phyloP scores from a whole-genome alignment of 2,329 filamentous ascomycete genomes.

The Neofusicoccum kwambonambiense region DNA sequence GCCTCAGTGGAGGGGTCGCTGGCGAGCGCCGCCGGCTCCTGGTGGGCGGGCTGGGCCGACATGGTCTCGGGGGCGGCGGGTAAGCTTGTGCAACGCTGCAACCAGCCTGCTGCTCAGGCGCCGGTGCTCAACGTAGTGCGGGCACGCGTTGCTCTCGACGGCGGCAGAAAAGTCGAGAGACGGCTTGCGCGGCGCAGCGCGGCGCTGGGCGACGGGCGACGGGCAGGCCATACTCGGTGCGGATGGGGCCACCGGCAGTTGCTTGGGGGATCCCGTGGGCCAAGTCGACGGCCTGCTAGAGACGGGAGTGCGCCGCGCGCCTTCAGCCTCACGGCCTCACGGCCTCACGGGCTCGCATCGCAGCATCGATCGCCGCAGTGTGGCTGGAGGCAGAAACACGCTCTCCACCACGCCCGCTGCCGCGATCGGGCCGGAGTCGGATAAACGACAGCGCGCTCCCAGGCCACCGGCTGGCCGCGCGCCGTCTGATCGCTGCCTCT shows the following conservation, averaged over 20 bases:
- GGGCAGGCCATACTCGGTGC: background rate
- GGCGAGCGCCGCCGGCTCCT: background rate
- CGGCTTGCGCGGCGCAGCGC: background rate
- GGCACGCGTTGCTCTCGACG: background rate
- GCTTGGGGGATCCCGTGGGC: background rate
- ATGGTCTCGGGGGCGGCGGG: background rate
- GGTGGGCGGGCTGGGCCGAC: background rate
- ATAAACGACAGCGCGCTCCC: background rate
- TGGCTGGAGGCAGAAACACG: background rate
- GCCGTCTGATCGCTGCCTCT: too few species aligned
- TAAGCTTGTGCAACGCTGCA: background rate
- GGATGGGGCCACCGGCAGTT: background rate
- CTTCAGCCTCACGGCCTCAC: too few species aligned
- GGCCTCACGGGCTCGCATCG: too few species aligned
- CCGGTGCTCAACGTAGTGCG: background rate
- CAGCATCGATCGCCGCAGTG: too few species aligned
- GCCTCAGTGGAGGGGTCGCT: background rate
- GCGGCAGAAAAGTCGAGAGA: background rate
- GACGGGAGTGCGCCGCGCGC: too few species aligned
- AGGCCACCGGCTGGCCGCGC: background rate
- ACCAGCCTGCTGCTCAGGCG: background rate
- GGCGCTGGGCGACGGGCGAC: too few species aligned
- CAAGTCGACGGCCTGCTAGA: background rate
- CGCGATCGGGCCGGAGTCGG: background rate
- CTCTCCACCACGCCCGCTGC: background rate